phyloP scores from a whole-genome alignment of 805 yeast genomes.

The Starmerella gropengiesseri region DNA sequence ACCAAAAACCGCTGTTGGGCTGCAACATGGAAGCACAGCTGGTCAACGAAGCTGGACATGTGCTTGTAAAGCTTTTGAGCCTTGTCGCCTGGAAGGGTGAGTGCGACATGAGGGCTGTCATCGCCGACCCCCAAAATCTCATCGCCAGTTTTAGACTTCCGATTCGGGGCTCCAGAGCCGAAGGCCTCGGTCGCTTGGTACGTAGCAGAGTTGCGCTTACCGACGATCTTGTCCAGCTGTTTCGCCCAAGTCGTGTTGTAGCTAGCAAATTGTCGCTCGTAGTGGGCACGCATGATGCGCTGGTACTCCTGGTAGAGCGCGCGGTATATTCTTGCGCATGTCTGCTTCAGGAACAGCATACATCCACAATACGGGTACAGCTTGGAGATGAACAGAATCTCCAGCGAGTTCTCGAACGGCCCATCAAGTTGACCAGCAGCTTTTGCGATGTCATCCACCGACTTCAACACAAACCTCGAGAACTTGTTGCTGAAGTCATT shows the following conservation, averaged over 20 bases:
- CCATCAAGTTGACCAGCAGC: conserved; percentile 21
- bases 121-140: background rate
- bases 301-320: conserved; percentile 38
- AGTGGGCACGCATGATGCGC: conserved; percentile 29
- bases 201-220: background rate
- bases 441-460: background rate
- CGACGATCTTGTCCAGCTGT: background rate
- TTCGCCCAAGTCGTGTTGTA: background rate
- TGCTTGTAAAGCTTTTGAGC: conserved; percentile 1
- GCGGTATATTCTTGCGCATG: conserved; percentile 40
- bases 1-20: conserved; percentile 41
- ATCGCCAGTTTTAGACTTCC: background rate
- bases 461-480: conserved; percentile 1
- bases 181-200: background rate
- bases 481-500: conserved; percentile 31
- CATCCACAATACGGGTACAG: conserved; percentile 38
- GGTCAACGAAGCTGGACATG: conserved; percentile 7
- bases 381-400: conserved; percentile 20
- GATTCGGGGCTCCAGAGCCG: background rate
- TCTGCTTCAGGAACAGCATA: conserved; percentile 47
- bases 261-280: conserved; percentile 16
- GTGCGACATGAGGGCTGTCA: background rate
- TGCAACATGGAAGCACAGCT: conserved; percentile 16
- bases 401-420: conserved; percentile 20
- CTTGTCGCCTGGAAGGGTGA: background rate